Conservation (phyloP, 139 green algal genomes). For the Zygnema circumcarinatum region DNA sequence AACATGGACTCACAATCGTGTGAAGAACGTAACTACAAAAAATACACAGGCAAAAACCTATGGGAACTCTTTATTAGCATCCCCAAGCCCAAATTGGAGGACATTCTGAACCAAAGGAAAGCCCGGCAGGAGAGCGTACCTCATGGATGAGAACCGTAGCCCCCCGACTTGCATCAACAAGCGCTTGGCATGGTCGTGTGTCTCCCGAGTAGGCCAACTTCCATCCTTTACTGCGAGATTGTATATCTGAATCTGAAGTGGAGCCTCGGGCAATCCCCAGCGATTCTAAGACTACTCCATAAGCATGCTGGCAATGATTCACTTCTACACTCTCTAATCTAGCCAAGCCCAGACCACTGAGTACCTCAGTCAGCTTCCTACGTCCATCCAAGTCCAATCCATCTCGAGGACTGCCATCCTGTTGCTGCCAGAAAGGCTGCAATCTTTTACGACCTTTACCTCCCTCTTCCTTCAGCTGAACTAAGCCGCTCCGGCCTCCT, state of each 20-base stretch:
- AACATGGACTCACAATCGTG: too few species aligned
- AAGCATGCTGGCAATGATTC: slow-evolving; percentile 79
- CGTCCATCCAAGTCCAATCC: slow-evolving; percentile 30
- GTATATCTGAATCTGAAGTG: background rate
- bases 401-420: slow-evolving; percentile 2
- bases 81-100: too few species aligned
- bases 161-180: slow-evolving; percentile 79
- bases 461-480: background rate
- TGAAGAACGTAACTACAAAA: too few species aligned
- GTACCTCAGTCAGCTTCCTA: background rate
- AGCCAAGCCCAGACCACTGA: slow-evolving; percentile 66
- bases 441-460: background rate
- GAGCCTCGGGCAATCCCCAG: background rate
- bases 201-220: slow-evolving; percentile 88
- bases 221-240: slow-evolving; percentile 27
- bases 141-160: slow-evolving; percentile 94
- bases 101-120: too few species aligned
- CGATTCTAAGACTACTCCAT: slow-evolving; percentile 75
- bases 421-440: slow-evolving; percentile 34
- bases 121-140: slow-evolving; percentile 27
- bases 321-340: slow-evolving; percentile 73
- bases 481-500: background rate
- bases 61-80: too few species aligned
- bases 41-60: too few species aligned
- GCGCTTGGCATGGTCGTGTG: slow-evolving; percentile 77